Evolutionary conservation across 2,329 filamentous ascomycete genomes (phyloP).

Genomic region (Fusarium sambucinum): DNA sequence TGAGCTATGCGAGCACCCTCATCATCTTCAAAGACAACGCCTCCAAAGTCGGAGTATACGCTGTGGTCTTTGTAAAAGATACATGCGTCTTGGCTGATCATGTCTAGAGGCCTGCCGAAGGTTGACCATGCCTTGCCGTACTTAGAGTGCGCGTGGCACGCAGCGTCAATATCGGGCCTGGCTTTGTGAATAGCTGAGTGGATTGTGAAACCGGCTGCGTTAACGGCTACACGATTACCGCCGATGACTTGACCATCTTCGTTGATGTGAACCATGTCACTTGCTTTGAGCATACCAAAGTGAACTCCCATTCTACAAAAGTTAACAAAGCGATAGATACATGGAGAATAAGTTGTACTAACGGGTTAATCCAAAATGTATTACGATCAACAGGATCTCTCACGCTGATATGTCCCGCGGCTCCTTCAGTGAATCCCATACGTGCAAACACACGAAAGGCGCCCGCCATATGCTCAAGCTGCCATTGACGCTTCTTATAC

Average conservation of each 20-base stretch:
- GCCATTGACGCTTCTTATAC: slow-evolving; percentile 56
- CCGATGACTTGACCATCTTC: slow-evolving; percentile 69
- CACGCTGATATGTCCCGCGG: slow-evolving; percentile 73
- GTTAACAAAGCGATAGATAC: background rate
- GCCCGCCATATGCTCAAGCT: slow-evolving; percentile 58
- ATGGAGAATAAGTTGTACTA: slow-evolving; percentile 1
- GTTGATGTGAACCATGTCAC: slow-evolving; percentile 72
- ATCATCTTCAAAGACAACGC: slow-evolving; percentile 70
- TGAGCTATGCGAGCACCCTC: slow-evolving; percentile 70
- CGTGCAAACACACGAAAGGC: slow-evolving; percentile 63
- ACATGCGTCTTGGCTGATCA: slow-evolving; percentile 70
- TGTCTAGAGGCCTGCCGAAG: slow-evolving; percentile 69
- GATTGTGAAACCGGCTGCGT: slow-evolving; percentile 72
- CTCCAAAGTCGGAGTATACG: slow-evolving; percentile 71
- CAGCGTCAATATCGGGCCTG: slow-evolving; percentile 69
- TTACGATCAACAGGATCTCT: slow-evolving; percentile 70
- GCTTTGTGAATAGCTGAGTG: slow-evolving; percentile 71
- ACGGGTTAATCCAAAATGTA: slow-evolving; percentile 75
- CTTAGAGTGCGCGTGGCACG: slow-evolving; percentile 71
- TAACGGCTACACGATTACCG: slow-evolving; percentile 67
- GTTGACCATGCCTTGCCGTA: slow-evolving; percentile 71
- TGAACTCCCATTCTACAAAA: slow-evolving; percentile 62
- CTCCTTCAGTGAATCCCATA: slow-evolving; percentile 68
- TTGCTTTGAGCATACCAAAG: slow-evolving; percentile 71
- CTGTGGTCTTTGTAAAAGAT: slow-evolving; percentile 69